Evolutionary conservation across 441 rosid genomes (phyloP), one percentile per base, ranked within the genome.

Genomic region (Lepidium campestre): DNA sequence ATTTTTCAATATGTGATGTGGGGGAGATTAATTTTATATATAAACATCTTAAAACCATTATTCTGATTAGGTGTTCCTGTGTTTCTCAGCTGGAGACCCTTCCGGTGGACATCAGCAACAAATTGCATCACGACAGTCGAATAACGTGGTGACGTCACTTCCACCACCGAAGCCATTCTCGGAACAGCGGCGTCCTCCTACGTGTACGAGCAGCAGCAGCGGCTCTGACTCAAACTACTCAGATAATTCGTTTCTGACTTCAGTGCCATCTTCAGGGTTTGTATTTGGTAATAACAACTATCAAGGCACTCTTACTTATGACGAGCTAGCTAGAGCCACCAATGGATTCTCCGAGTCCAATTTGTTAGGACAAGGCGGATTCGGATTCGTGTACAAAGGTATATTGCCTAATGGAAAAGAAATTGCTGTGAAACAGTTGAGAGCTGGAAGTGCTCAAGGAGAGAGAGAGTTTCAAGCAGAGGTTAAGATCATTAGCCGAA

Each of bases 391-490:
- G 63, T 95, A 83, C 62, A 86, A 59, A 44, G 98, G 98, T 50
- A 83, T 86, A 47, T 89, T 93, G 39, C 90, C 91, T 0, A 84
- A 85, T 59, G 97, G 98, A 10, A 90, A 88, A 78, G 97, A 93
- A 37, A 85, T 93, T 8, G 97, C 98, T 1, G 70, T 90, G 40
- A 90, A 90, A 76, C 94, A 85, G 57, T 83, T 93, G 56, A 93
- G 88, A 76, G 90, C 84, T 1, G 94, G 91, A 59, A 93, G 97
- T 49, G 84, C 96, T 27, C 97, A 93, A 44, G 98, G 98, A 17
- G 98, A 93, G 70, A 86, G 91, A 18, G 97, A 90, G 69, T 93
- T 93, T 70, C 96, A 86, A 41, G 97, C 97, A 13, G 97, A 93
- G 68, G 88, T 93, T 31, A 97, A 86, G 76, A 90, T 88, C 71